Conservation (phyloP, 2,329 filamentous ascomycete species). For the Xylaria sp. region DNA sequence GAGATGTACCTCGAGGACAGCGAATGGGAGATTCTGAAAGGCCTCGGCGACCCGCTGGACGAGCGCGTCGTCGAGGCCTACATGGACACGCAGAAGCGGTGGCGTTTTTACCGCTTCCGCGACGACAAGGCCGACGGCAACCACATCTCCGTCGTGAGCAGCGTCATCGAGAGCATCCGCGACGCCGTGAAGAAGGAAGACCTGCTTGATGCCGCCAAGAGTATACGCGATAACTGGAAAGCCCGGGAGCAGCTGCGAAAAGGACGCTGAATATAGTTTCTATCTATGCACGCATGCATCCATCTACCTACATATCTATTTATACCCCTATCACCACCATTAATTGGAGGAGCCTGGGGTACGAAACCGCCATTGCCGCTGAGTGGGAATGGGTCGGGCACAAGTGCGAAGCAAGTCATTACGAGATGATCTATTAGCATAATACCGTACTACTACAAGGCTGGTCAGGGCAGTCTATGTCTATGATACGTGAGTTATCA, state of each 20-base stretch:
- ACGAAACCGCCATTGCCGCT: not conserved
- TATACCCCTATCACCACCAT: not conserved
- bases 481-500: not conserved
- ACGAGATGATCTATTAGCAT: slow-evolving; percentile 12
- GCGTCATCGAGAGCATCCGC: slow-evolving; percentile 89
- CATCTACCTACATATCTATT: too few species aligned
- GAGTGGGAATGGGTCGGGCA: not conserved
- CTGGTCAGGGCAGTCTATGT: too few species aligned
- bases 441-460: not conserved
- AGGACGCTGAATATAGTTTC: slow-evolving; percentile 13
- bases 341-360: not conserved
- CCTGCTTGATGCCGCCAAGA: slow-evolving; percentile 73
- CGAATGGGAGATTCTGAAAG: slow-evolving; percentile 88
- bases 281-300: not conserved
- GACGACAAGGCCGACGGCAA: slow-evolving; percentile 95
- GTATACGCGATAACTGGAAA: slow-evolving; percentile 87
- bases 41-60: slow-evolving; percentile 78
- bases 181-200: slow-evolving; percentile 88
- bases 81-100: slow-evolving; percentile 77
- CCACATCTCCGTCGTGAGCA: slow-evolving; percentile 83
- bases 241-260: slow-evolving; percentile 57
- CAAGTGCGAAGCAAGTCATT: not conserved
- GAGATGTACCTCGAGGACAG: slow-evolving; percentile 75
- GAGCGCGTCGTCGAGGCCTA: slow-evolving; percentile 92
- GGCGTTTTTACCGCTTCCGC: slow-evolving; percentile 89